These are phyloP conservation scores for Rachicladosporium sp. DNA, from an alignment of 2,329 filamentous ascomycete species.

Conservation along the genomic window DNA sequence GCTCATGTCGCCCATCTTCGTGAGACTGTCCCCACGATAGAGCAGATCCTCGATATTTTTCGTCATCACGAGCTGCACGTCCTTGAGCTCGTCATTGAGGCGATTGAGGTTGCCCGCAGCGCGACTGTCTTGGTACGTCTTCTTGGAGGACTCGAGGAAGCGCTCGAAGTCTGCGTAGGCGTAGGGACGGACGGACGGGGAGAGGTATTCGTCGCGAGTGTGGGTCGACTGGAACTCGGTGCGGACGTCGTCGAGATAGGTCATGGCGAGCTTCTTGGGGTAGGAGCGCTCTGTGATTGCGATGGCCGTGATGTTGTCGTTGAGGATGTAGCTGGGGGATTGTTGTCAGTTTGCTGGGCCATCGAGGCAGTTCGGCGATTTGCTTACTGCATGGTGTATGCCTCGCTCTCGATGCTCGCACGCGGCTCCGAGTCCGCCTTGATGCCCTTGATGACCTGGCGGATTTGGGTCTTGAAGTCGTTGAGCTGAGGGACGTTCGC, in stretches of 20 bases:
- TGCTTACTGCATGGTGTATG: conserved; percentile 72
- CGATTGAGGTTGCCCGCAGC: conserved; percentile 88
- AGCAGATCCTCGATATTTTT: conserved; percentile 98
- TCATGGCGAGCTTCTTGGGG: conserved; percentile 95
- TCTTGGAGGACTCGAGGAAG: conserved; percentile 85
- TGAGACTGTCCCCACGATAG: conserved; percentile 85
- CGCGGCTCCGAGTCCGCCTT: conserved; percentile 81
- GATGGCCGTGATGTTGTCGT: conserved; percentile 74
- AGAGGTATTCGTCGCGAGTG: conserved; percentile 58
- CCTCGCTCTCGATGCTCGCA: conserved; percentile 78
- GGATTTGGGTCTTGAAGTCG: conserved; percentile 83
- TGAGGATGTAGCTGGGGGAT: conserved; percentile 62
- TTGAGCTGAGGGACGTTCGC: conserved; percentile 64
- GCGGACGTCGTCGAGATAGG: conserved; percentile 86
- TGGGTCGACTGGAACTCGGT: conserved; percentile 86
- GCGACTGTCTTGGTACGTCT: conserved; percentile 84
- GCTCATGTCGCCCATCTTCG: conserved; percentile 94
- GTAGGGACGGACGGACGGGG: conserved; percentile 70
- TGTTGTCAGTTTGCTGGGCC: conserved; percentile 10
- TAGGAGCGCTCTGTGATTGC: conserved; percentile 90
- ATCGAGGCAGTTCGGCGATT: not conserved
- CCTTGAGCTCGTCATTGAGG: conserved; percentile 90
- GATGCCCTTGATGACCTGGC: conserved; percentile 78
- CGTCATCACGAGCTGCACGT: conserved; percentile 98
- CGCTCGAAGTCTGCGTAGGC: conserved; percentile 97